Conservation (phyloP, 331 rosid species). For the Cydonia oblonga region DNA sequence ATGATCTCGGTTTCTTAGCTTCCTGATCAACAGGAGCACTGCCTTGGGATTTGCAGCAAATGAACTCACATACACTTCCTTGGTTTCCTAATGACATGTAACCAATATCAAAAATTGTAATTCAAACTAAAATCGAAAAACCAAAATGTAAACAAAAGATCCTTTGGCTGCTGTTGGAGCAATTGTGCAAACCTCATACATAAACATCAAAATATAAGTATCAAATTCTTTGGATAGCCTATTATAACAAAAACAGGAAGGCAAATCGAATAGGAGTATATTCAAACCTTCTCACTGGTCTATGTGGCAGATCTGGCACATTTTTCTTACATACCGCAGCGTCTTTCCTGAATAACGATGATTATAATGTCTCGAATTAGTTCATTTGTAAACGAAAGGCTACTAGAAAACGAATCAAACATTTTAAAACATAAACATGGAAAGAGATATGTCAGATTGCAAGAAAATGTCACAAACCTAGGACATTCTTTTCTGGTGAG, state of each 20-base stretch:
- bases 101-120: not conserved
- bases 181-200: not conserved
- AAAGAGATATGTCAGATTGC: not conserved
- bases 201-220: not conserved
- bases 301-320: not conserved
- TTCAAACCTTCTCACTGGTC: constrained; percentile 8
- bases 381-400: not conserved
- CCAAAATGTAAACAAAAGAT: not conserved
- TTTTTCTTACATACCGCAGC: not conserved
- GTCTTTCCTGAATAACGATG: not conserved
- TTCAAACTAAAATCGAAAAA: not conserved
- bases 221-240: not conserved
- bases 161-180: too few relatives aligned
- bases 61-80: not conserved
- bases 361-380: not conserved
- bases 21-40: constrained; percentile 23
- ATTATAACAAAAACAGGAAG: not conserved
- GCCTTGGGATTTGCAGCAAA: not conserved
- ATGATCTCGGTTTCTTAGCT: constrained; percentile 17
- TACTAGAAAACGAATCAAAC: not conserved
- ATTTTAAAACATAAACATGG: too few relatives aligned
- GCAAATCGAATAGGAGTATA: not conserved
- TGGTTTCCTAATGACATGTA: not conserved
- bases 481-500: constrained; percentile 13
- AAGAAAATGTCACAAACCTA: not conserved